phyloP scores from a whole-genome alignment of 2,329 filamentous ascomycete species.

The Claviceps fusiformis region DNA sequence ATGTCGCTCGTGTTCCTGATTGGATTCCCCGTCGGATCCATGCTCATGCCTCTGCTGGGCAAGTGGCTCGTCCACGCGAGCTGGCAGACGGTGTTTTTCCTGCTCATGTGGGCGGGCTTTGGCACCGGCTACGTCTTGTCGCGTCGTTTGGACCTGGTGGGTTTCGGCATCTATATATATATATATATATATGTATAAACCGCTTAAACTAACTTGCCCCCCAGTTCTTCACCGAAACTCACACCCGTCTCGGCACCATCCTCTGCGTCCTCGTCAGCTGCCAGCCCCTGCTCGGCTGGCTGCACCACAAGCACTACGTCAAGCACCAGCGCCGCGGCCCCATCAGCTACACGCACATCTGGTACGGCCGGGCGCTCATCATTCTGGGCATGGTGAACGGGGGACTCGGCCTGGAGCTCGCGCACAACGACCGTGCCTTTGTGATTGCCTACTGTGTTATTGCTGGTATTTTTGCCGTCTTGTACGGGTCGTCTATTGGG shows the following conservation, averaged over 20 bases:
- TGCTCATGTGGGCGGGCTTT: slow-evolving; percentile 47
- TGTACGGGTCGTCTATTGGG: slow-evolving; percentile 24
- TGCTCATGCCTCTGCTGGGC: slow-evolving; percentile 45
- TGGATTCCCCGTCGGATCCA: slow-evolving; percentile 45
- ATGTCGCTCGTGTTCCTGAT: slow-evolving; percentile 46
- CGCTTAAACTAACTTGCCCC: no score
- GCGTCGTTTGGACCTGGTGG: slow-evolving; percentile 26
- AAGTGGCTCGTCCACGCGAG: slow-evolving; percentile 42
- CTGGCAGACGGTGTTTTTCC: slow-evolving; percentile 40
- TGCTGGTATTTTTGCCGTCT: slow-evolving; percentile 31
- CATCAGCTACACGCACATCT: slow-evolving; percentile 45
- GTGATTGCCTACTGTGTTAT: slow-evolving; percentile 43
- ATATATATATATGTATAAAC: no score
- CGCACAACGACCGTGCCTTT: slow-evolving; percentile 24
- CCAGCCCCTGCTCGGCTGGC: slow-evolving; percentile 43
- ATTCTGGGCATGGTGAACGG: slow-evolving; percentile 49
- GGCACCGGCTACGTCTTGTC: slow-evolving; percentile 40
- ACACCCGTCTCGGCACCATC: slow-evolving; percentile 43
- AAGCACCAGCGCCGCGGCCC: slow-evolving; percentile 32
- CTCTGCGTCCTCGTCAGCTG: slow-evolving; percentile 39
- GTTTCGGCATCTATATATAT: no score
- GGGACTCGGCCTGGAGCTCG: slow-evolving; percentile 43
- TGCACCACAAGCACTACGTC: slow-evolving; percentile 43
- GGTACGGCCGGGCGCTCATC: slow-evolving; percentile 47
- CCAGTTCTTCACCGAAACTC: slow-evolving; percentile 38